Evolutionary conservation across 1,284 basidiomycete genomes (phyloP).

Genomic region (Microbotryum saponariae): DNA sequence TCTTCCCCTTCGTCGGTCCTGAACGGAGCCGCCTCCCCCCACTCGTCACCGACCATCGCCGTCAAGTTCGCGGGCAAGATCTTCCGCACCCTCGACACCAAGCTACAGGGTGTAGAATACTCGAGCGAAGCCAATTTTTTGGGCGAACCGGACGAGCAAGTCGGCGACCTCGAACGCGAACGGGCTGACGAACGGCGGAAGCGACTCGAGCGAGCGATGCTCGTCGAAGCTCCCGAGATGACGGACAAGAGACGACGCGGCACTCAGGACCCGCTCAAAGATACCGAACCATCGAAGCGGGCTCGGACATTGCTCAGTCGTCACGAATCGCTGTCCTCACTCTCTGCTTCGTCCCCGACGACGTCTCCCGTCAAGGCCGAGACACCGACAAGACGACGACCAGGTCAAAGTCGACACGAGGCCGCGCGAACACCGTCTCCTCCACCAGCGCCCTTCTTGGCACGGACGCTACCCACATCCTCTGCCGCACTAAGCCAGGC

Average conservation of each 20-base stretch:
- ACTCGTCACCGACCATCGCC: slow-evolving; percentile 13
- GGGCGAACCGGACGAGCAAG: slow-evolving; percentile 19
- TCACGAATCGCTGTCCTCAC: too few relatives aligned
- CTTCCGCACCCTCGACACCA: slow-evolving; percentile 20
- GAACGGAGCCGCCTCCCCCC: background rate
- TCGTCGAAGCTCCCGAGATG: background rate
- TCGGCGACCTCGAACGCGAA: slow-evolving; percentile 16
- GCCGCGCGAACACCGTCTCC: slow-evolving; percentile 8
- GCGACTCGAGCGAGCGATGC: slow-evolving; percentile 17
- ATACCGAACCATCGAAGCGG: too few relatives aligned
- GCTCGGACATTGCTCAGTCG: too few relatives aligned
- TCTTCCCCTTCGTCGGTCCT: background rate
- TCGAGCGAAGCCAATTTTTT: slow-evolving; percentile 18
- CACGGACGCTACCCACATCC: slow-evolving; percentile 10
- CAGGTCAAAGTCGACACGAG: too few relatives aligned
- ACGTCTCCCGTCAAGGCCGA: too few relatives aligned
- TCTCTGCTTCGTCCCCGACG: too few relatives aligned
- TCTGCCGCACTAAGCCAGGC: slow-evolving; percentile 4
- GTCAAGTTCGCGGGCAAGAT: slow-evolving; percentile 27
- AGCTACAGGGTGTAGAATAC: slow-evolving; percentile 7
- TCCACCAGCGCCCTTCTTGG: background rate
- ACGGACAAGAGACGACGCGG: too few relatives aligned
- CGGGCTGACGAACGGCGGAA: slow-evolving; percentile 9
- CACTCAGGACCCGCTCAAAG: too few relatives aligned
- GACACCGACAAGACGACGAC: too few relatives aligned